Conservation (phyloP, 345 rosid species). For the Corymbia maculata region DNA sequence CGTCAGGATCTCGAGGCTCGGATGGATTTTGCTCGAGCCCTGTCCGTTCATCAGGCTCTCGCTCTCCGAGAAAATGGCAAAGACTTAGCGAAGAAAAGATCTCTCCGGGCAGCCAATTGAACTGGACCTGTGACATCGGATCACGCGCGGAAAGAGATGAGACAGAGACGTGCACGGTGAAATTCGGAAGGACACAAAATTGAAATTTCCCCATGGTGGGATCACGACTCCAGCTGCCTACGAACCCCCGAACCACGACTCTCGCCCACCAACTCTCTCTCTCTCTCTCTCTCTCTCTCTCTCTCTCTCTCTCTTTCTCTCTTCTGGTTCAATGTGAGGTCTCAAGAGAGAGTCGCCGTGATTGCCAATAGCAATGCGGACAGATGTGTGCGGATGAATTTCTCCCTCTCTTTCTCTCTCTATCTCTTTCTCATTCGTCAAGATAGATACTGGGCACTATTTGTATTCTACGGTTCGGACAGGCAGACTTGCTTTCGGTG, state of each 20-base stretch:
- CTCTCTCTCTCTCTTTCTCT: no score
- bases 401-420: neutral
- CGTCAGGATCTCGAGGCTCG: neutral
- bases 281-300: neutral
- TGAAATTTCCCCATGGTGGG: conserved; percentile 3
- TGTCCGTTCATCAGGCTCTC: no score
- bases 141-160: neutral
- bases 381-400: neutral
- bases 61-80: neutral
- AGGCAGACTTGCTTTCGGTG: neutral
- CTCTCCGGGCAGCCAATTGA: neutral
- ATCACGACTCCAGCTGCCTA: conserved; percentile 1
- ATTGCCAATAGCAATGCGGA: neutral
- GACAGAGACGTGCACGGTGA: conserved; percentile 1
- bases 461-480: neutral
- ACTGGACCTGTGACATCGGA: neutral
- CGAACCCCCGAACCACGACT: neutral
- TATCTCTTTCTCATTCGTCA: no score
- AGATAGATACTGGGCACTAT: no score
- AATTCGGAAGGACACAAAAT: neutral
- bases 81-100: neutral
- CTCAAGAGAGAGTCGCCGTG: neutral
- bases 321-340: neutral
- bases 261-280: neutral
- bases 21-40: neutral